These are phyloP conservation scores for Aspergillus neotritici DNA, from an alignment of 2,329 filamentous ascomycete species.

Conservation along the genomic window DNA sequence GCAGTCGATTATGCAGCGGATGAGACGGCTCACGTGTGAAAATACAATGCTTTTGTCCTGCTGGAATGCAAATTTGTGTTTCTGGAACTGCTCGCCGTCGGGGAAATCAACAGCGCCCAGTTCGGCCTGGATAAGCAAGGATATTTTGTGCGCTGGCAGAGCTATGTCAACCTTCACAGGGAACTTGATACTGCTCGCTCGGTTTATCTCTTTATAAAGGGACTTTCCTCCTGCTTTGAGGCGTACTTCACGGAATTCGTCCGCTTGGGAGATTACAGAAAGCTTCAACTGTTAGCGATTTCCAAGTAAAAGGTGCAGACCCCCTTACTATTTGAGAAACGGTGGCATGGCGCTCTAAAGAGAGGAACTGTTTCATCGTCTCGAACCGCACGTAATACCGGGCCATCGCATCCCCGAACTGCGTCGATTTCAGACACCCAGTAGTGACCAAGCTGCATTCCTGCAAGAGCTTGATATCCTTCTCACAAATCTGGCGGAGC, in stretches of 20 bases:
- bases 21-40: conserved; percentile 61
- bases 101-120: conserved; percentile 62
- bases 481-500: conserved; percentile 65
- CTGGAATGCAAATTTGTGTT: conserved; percentile 52
- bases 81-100: conserved; percentile 52
- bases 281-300: conserved; percentile 47
- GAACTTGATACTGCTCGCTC: conserved; percentile 61
- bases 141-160: conserved; percentile 66
- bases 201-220: conserved; percentile 67
- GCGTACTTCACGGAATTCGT: conserved; percentile 67
- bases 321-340: conserved; percentile 62
- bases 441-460: conserved; percentile 53
- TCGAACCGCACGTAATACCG: conserved; percentile 73
- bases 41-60: conserved; percentile 62
- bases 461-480: conserved; percentile 61
- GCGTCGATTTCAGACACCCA: conserved; percentile 56
- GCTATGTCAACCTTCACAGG: conserved; percentile 64
- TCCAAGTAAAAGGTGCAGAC: neutral
- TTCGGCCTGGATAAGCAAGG: conserved; percentile 68
- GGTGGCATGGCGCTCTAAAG: conserved; percentile 55
- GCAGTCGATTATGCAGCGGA: conserved; percentile 72
- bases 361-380: conserved; percentile 68
- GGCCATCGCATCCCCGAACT: conserved; percentile 75
- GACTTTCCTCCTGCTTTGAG: conserved; percentile 65
- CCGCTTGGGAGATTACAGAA: conserved; percentile 58